These are phyloP conservation scores for Claviceps arundinis DNA, from an alignment of 2,329 filamentous ascomycete genomes.

Conservation along the genomic window DNA sequence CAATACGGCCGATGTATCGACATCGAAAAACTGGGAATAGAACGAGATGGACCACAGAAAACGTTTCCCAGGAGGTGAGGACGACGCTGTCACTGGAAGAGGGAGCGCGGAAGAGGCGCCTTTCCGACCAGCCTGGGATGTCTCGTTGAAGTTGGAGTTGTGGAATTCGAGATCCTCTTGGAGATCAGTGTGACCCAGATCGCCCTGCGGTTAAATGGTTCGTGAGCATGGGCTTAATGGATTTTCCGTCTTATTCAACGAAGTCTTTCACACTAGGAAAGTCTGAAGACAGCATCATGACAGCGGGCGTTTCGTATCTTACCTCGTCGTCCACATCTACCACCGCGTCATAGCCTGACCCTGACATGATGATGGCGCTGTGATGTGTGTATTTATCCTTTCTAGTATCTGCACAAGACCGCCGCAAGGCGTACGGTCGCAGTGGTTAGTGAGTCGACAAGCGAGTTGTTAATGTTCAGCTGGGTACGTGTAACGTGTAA, in stretches of 20 bases:
- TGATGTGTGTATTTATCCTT: constrained; percentile 9
- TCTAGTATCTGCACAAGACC: not conserved
- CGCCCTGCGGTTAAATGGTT: constrained; percentile 48
- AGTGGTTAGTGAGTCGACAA: not conserved
- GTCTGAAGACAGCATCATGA: not conserved
- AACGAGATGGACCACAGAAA: constrained; percentile 87
- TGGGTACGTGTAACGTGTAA: not conserved
- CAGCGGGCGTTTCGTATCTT: constrained; percentile 4
- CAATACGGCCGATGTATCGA: constrained; percentile 83
- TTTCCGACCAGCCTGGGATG: constrained; percentile 35
- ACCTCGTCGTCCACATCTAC: constrained; percentile 97
- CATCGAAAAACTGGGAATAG: constrained; percentile 97
- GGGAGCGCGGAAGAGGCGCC: constrained; percentile 39
- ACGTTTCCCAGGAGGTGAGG: constrained; percentile 51
- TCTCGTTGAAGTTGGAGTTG: constrained; percentile 68
- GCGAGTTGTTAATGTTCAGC: not conserved
- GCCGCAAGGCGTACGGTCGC: not conserved
- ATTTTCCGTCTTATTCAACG: not conserved
- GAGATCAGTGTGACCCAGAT: constrained; percentile 94
- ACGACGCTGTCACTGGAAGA: constrained; percentile 39
- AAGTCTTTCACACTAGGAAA: not conserved
- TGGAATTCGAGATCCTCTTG: constrained; percentile 99
- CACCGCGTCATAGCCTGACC: constrained; percentile 90
- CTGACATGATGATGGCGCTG: constrained; percentile 46
- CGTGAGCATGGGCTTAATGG: not conserved